Evolutionary conservation across 208 protist species (phyloP), one percentile per base, ranked within the genome.

Genomic region (Porcisia deanei): DNA sequence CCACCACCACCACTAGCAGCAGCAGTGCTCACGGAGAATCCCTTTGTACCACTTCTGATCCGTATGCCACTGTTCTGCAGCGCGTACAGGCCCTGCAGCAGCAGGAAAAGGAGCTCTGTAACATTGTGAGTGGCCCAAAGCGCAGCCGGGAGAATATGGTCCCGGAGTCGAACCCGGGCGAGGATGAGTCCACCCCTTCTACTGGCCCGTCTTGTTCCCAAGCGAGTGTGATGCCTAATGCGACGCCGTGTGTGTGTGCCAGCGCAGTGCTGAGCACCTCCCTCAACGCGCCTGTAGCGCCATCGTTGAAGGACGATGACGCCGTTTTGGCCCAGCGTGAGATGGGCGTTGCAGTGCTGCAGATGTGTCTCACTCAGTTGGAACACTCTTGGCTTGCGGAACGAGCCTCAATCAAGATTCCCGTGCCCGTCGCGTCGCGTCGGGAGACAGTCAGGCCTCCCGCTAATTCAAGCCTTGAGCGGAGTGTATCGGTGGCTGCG

Each of bases 1-100:
- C 39, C 47, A 0, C 25, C 37, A 61, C 4, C 54, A 25, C 10
- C 9, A 25, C 25, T n/a, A 30, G 61, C 34, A 66, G 61, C 57
- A 22, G 59, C 39, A 52, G 41, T 39, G 2, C 18, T 9, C n/a
- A 30, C 37, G 12, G 22, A 37, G 41, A n/a, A 16, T 34, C 66
- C 20, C 10, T 14, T 18, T 59, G 39, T 43, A 25, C 73, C 34
- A 52, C 63, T 43, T 67, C 16, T 67, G 70, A 79, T 41, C 79
- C 78, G n/a, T 82, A 82, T 41, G 67, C 67, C 7, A 73, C 73
- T 3, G 78, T 68, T 14, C 10, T 82, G 14, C 67, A 65, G 54
- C 20, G 37, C 18, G 73, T 71, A 3, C 67, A 63, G n/a, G n/a
- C 55, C 37, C 55, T 61, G 43, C 71, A 71, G 54, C 78, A 65